phyloP scores from a whole-genome alignment of 306 rosid genomes.

The Vicia sativa region DNA sequence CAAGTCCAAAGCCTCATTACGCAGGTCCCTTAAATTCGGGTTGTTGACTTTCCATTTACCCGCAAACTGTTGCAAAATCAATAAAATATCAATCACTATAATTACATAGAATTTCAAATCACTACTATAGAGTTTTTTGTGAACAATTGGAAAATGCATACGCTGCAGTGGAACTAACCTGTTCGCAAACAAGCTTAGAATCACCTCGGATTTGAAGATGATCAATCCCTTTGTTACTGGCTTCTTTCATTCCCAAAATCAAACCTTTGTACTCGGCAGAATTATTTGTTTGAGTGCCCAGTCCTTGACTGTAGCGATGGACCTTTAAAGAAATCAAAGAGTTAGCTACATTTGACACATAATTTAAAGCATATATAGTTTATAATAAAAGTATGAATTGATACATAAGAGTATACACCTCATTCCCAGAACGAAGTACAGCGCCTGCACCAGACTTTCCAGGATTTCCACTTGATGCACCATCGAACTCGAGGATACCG shows the following conservation, averaged over 20 bases:
- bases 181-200: constrained; percentile 81
- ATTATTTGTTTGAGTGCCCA: no score
- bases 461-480: constrained; percentile 97
- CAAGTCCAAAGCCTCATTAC: not conserved
- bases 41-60: not conserved
- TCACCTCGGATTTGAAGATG: constrained; percentile 68
- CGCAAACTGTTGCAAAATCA: not conserved
- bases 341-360: constrained; percentile 26
- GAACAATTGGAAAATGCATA: no score
- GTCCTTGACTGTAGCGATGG: constrained; percentile 66
- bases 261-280: constrained; percentile 85
- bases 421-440: constrained; percentile 60
- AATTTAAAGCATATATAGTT: no score
- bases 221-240: constrained; percentile 66
- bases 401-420: constrained; percentile 43
- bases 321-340: constrained; percentile 51
- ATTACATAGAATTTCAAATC: not conserved
- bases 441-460: constrained; percentile 97
- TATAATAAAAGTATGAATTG: not conserved
- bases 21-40: not conserved
- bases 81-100: not conserved
- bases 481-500: constrained; percentile 72
- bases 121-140: not conserved
- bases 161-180: constrained; percentile 54
- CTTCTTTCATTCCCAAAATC: constrained; percentile 68